Evolutionary conservation across 768 basidiomycete genomes (phyloP).

Genomic region (Naganishia kalamii): DNA sequence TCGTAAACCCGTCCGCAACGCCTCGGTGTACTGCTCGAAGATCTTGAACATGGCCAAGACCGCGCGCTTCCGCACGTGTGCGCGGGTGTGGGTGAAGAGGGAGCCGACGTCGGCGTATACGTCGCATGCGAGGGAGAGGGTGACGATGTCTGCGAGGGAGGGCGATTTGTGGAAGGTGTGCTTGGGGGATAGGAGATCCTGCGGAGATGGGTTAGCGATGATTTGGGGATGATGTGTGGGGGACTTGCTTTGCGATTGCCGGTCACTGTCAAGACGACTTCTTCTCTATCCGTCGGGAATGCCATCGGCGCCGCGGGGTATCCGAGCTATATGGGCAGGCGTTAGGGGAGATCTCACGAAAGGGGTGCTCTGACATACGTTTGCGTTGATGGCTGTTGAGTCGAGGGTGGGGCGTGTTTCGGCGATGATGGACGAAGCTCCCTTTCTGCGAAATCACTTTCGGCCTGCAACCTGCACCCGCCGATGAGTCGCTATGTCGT

Average conservation of each 20-base stretch:
- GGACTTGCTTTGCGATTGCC: constrained; percentile 43
- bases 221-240: constrained; percentile 32
- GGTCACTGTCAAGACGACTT: constrained; percentile 94
- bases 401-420: not conserved
- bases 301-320: constrained; percentile 90
- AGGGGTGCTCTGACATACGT: constrained; percentile 36
- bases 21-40: constrained; percentile 74
- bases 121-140: constrained; percentile 83
- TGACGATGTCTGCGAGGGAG: constrained; percentile 73
- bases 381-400: not conserved
- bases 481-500: not conserved
- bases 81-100: constrained; percentile 81
- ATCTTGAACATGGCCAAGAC: constrained; percentile 75
- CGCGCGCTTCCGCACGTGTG: constrained; percentile 79
- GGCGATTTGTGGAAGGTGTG: constrained; percentile 63
- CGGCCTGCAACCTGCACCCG: not conserved
- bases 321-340: constrained; percentile 58
- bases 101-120: constrained; percentile 73
- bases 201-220: constrained; percentile 31
- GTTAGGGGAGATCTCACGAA: not conserved
- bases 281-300: constrained; percentile 89
- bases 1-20: constrained; percentile 58
- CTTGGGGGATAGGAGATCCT: constrained; percentile 77
- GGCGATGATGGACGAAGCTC: constrained; percentile 5
- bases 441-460: not conserved